Evolutionary conservation across 2,329 filamentous ascomycete genomes (phyloP).

Genomic region (Cordyceps militaris): DNA sequence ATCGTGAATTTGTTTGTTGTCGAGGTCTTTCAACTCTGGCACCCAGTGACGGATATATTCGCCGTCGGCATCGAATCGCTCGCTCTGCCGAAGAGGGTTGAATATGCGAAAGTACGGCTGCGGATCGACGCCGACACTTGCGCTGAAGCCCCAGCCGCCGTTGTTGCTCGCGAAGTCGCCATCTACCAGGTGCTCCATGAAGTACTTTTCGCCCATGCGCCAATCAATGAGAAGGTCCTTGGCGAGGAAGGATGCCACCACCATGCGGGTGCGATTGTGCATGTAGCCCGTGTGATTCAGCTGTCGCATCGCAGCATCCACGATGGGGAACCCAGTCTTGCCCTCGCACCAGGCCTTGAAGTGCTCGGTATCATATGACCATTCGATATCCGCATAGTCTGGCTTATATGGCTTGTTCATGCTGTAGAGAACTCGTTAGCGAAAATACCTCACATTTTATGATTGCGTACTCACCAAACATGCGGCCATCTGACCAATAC

Average conservation of each 20-base stretch:
- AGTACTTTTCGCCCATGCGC: slow-evolving; percentile 73
- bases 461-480: slow-evolving; percentile 48
- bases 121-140: slow-evolving; percentile 69
- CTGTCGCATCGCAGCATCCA: slow-evolving; percentile 83
- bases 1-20: slow-evolving; percentile 69
- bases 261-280: slow-evolving; percentile 83
- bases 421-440: slow-evolving; percentile 17
- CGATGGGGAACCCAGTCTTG: slow-evolving; percentile 71
- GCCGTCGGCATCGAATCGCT: slow-evolving; percentile 75
- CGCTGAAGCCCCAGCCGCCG: slow-evolving; percentile 50
- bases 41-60: slow-evolving; percentile 80
- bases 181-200: slow-evolving; percentile 75
- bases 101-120: slow-evolving; percentile 91
- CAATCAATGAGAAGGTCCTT: slow-evolving; percentile 80
- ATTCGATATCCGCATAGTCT: slow-evolving; percentile 73
- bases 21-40: slow-evolving; percentile 59
- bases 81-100: slow-evolving; percentile 76
- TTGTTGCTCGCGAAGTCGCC: slow-evolving; percentile 77
- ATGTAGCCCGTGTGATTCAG: slow-evolving; percentile 62
- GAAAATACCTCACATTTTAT: neutral
- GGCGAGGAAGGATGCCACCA: slow-evolving; percentile 70
- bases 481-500: slow-evolving; percentile 82
- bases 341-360: slow-evolving; percentile 72
- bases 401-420: slow-evolving; percentile 66
- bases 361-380: slow-evolving; percentile 65